Conservation (phyloP, 495 filamentous ascomycete species). For the Pseudotulostoma volvatum region DNA sequence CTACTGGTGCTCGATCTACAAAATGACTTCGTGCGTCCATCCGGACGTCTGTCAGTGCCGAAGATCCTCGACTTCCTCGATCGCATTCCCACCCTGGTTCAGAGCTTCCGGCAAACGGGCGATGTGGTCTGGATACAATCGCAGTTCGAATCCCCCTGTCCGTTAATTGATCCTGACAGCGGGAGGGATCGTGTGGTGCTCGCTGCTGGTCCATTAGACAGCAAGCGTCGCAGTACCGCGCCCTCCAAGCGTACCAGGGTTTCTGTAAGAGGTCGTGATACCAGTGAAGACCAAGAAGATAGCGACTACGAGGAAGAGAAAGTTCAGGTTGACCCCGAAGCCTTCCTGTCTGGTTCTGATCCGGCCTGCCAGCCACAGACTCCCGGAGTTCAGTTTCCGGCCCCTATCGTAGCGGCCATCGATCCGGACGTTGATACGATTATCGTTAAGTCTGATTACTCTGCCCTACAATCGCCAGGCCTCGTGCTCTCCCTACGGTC, state of each 20-base stretch:
- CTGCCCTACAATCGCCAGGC: conserved; percentile 60
- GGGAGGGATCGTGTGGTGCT: conserved; percentile 21
- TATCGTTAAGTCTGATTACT: conserved; percentile 72
- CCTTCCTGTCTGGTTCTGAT: conserved; percentile 38
- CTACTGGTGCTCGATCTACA: conserved; percentile 77
- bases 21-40: conserved; percentile 68
- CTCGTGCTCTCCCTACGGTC: conserved; percentile 56
- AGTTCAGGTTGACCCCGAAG: conserved; percentile 36
- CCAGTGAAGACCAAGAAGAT: conserved; percentile 3
- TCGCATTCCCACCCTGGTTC: conserved; percentile 46
- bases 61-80: conserved; percentile 51
- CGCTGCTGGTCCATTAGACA: conserved; percentile 9
- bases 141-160: conserved; percentile 47
- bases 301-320: conserved; percentile 4
- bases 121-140: conserved; percentile 83
- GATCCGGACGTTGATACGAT: conserved; percentile 44
- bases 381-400: conserved; percentile 49
- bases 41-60: conserved; percentile 50
- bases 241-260: not conserved
- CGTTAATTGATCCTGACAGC: conserved; percentile 28
- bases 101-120: conserved; percentile 57
- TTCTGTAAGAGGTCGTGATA: conserved; percentile 8
- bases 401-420: conserved; percentile 38
- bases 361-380: conserved; percentile 44
- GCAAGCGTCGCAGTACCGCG: not conserved